These are phyloP conservation scores for Penicillium sp. DNA, from an alignment of 2,329 filamentous ascomycete genomes.

Conservation along the genomic window DNA sequence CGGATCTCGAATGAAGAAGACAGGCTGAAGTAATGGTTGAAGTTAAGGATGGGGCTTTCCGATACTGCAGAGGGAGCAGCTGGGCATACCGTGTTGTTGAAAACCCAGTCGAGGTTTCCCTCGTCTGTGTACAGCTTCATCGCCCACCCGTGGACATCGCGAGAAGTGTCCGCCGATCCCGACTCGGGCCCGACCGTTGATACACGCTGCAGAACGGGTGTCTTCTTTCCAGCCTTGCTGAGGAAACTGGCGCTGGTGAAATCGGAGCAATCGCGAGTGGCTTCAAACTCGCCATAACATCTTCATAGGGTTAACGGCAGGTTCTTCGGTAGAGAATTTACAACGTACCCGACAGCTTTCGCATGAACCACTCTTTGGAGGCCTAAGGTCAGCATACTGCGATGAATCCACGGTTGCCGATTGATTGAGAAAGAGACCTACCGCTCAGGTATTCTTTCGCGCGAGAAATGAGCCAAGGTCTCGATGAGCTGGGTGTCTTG, in stretches of 20 bases:
- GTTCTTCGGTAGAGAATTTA: not conserved
- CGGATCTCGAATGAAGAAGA: conserved; percentile 67
- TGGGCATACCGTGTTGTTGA: conserved; percentile 24
- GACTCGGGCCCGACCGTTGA: conserved; percentile 48
- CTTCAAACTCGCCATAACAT: conserved; percentile 59
- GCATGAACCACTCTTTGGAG: conserved; percentile 6
- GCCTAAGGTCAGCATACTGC: not conserved
- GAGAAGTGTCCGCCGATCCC: conserved; percentile 48
- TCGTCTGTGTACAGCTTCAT: conserved; percentile 53
- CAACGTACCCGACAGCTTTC: conserved; percentile 25
- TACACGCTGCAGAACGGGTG: conserved; percentile 47
- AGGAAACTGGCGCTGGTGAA: conserved; percentile 57
- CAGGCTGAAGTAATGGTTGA: conserved; percentile 42
- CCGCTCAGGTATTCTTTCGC: conserved; percentile 51
- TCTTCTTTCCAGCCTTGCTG: conserved; percentile 54
- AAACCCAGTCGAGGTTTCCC: conserved; percentile 52
- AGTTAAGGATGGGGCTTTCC: not conserved
- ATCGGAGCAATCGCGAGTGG: conserved; percentile 58
- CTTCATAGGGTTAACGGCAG: conserved; percentile 29
- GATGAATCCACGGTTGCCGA: accelerated
- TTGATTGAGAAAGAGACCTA: not conserved
- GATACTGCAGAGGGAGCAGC: not conserved
- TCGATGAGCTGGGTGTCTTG: conserved; percentile 60
- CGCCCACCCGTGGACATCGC: conserved; percentile 50
- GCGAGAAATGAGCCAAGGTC: conserved; percentile 58